Evolutionary conservation across 2,329 filamentous ascomycete species (phyloP).

Genomic region (Pseudocercospora musae): DNA sequence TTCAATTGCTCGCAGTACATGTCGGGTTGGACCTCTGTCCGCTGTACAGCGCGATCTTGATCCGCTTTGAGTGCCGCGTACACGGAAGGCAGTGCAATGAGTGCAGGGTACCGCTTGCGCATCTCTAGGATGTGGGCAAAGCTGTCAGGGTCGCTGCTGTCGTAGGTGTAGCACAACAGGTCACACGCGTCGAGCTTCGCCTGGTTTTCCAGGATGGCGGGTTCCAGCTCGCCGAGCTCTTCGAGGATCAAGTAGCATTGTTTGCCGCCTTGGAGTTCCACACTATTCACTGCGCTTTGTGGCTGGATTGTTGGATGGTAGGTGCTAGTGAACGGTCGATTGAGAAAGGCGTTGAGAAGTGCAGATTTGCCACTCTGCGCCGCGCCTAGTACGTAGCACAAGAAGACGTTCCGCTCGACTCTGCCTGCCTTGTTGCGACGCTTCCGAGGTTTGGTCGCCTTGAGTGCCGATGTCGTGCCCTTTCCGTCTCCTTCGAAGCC

Average conservation of each 20-base stretch:
- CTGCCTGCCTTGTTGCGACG: constrained; percentile 74
- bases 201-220: constrained; percentile 88
- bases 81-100: constrained; percentile 85
- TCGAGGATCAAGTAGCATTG: constrained; percentile 96
- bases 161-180: constrained; percentile 90
- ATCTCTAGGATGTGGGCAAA: constrained; percentile 87
- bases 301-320: constrained; percentile 96
- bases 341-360: constrained; percentile 85
- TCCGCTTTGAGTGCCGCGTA: constrained; percentile 95
- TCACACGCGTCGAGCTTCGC: constrained; percentile 89
- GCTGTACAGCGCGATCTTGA: constrained; percentile 93
- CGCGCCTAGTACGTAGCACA: constrained; percentile 87
- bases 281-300: constrained; percentile 88
- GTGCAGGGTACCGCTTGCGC: constrained; percentile 72
- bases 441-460: constrained; percentile 89
- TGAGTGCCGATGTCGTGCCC: constrained; percentile 78
- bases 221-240: constrained; percentile 92
- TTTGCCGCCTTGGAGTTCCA: constrained; percentile 91
- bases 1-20: constrained; percentile 80
- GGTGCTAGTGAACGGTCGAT: constrained; percentile 75
- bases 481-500: constrained; percentile 79
- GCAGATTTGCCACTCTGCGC: constrained; percentile 86
- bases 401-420: constrained; percentile 89
- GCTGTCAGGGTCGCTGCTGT: constrained; percentile 93
- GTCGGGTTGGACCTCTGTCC: constrained; percentile 85